Evolutionary conservation across 345 rosid genomes (phyloP), one percentile per base, ranked within the genome.

Genomic region (Murraya paniculata): DNA sequence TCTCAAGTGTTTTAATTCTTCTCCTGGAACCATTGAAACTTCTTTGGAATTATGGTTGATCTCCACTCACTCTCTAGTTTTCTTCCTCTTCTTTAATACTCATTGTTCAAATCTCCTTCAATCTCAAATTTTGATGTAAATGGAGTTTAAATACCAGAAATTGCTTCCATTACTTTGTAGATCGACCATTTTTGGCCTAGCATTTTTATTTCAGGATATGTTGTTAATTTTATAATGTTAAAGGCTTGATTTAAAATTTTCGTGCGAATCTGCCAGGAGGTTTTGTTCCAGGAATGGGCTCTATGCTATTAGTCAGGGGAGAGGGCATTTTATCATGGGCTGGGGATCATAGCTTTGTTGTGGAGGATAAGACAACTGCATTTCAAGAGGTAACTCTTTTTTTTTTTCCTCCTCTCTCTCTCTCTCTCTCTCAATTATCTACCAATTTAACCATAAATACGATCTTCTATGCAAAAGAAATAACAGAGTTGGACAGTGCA

Each of bases 321-420:
- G 97, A 96, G 80, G 79, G 88, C 74, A 79, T 89, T 68, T 31
- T 92, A n/a, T 90, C 97, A 25, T 92, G 91, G 98, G 82, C 79
- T 83, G 83, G 85, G 64, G 91, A 89, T 78, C 95, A 90, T 56
- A 90, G 87, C 77, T 93, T 95, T 68, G 13, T 85, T 18, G 86
- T 93, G 58, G 93, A 92, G 66, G 97, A 92, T 33, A 84, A 82
- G 73, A 57, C 86, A 64, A 57, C 81, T 73, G 83, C 87, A 18
- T 60, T 78, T 77, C 88, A 82, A 9, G 94, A 93, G 94, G 99
- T 93, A 86, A 64, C 41, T 53, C 24, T 38, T 71, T 50, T 68
- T 57, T 68, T n/a, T 57, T 11, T 4, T 3, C 41, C 41, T 9
- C 39, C 1, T 1, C 9, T n/a, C n/a, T n/a, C n/a, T n/a, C n/a